Conservation (phyloP, 23 red algal genomes). For the Gracilariopsis chorda region DNA sequence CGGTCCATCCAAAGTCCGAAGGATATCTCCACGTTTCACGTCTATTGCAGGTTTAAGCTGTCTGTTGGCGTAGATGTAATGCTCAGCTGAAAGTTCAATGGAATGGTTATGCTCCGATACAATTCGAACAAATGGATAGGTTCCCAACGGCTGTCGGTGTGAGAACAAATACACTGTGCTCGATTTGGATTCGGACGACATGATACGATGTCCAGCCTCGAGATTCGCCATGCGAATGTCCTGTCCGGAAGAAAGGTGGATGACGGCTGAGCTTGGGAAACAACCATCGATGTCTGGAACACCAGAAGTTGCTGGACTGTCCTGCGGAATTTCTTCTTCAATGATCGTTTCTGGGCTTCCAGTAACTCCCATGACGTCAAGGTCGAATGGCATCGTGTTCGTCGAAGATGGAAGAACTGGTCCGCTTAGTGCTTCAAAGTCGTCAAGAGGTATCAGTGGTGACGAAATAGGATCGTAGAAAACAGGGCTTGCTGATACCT, state of each 20-base stretch:
- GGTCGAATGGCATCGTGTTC: background rate
- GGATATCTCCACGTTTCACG: background rate
- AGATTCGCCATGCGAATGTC: background rate
- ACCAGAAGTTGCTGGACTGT: background rate
- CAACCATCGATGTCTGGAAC: background rate
- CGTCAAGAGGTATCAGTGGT: too few species aligned
- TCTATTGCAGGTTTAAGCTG: background rate
- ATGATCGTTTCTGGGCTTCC: background rate
- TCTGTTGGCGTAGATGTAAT: constrained; percentile 6
- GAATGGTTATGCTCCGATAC: background rate
- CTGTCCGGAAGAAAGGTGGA: background rate
- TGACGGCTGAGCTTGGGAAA: background rate
- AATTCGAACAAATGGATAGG: background rate
- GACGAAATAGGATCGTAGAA: too few species aligned
- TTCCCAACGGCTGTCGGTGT: background rate
- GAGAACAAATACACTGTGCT: background rate
- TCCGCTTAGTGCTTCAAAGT: background rate
- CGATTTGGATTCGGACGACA: background rate
- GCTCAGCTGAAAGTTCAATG: constrained; percentile 3
- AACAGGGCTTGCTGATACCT: too few species aligned
- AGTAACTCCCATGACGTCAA: background rate
- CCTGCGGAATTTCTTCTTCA: background rate
- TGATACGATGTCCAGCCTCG: background rate
- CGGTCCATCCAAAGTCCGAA: constrained; percentile 34
- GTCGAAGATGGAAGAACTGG: background rate